A percentile compares a stretch with the other conserved stretches of the same genome.
These are phyloP conservation scores for Phaeosphaeriaceae sp. DNA, from an alignment of 2,329 filamentous ascomycete genomes.

Conservation along the genomic window DNA sequence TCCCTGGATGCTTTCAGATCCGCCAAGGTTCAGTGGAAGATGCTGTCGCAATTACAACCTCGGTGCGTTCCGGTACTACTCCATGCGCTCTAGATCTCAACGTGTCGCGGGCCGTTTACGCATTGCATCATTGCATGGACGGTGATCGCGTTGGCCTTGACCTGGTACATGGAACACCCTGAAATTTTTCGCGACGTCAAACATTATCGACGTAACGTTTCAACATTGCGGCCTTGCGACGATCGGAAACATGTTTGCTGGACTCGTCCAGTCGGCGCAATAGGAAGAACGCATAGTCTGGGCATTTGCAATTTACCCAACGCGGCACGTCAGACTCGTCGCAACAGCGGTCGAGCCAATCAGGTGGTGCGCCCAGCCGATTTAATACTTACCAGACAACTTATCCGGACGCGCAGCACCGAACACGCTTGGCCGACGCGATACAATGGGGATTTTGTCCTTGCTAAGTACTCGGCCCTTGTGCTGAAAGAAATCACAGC, in stretches of 20 bases:
- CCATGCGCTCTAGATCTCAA: neutral
- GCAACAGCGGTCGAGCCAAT: neutral
- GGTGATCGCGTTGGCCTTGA: neutral
- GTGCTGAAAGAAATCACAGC: neutral
- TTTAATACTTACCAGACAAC: conserved; percentile 3
- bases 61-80: neutral
- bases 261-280: neutral
- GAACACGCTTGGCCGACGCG: conserved; percentile 2
- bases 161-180: neutral
- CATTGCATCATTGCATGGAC: neutral
- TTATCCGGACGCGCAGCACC: neutral
- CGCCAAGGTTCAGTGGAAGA: neutral
- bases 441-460: neutral
- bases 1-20: neutral
- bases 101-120: neutral
- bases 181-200: neutral
- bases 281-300: neutral
- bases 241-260: neutral
- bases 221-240: neutral
- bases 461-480: conserved; percentile 1
- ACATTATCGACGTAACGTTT: neutral
- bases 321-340: neutral
- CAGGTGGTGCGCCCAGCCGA: neutral
- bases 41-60: neutral
- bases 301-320: neutral